These are phyloP conservation scores for Yamadazyma endophytica DNA, from an alignment of 805 yeast genomes.

Conservation along the genomic window DNA sequence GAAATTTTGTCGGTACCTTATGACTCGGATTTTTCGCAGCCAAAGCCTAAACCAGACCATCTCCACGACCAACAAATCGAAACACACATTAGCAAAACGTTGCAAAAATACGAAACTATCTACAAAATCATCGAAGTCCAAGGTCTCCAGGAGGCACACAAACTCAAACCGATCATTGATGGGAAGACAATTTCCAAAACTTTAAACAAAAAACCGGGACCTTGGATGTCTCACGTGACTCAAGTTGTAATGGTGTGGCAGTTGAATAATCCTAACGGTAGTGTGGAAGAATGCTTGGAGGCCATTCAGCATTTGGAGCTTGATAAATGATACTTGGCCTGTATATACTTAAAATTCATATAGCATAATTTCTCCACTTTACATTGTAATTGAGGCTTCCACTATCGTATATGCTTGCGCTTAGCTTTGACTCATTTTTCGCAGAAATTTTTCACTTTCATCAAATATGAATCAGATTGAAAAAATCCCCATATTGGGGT, in stretches of 20 bases:
- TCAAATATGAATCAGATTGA: conserved; percentile 27
- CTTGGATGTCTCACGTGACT: conserved; percentile 68
- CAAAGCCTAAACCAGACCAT: conserved; percentile 9
- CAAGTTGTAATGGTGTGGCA: conserved; percentile 68
- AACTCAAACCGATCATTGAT: conserved; percentile 63
- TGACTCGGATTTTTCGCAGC: conserved; percentile 4
- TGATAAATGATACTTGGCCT: no score
- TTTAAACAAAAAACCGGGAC: conserved; percentile 69
- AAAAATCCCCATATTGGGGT: conserved; percentile 75
- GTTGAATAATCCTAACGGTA: conserved; percentile 60
- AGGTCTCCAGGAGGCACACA: conserved; percentile 41
- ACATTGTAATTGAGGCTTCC: no score
- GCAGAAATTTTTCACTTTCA: no score
- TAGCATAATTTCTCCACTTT: no score
- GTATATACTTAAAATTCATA: no score
- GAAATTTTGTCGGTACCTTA: conserved; percentile 19
- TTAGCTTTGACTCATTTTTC: no score
- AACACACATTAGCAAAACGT: conserved; percentile 13
- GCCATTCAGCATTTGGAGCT: conserved; percentile 32
- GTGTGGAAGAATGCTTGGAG: conserved; percentile 52
- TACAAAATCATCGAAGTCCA: conserved; percentile 24
- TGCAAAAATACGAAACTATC: conserved; percentile 32
- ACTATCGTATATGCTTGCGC: no score
- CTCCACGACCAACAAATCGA: conserved; percentile 4
- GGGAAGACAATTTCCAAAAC: conserved; percentile 62